Evolutionary conservation across 768 basidiomycete genomes (phyloP), one percentile per base, ranked within the genome.

Genomic region (Serendipita sp.): DNA sequence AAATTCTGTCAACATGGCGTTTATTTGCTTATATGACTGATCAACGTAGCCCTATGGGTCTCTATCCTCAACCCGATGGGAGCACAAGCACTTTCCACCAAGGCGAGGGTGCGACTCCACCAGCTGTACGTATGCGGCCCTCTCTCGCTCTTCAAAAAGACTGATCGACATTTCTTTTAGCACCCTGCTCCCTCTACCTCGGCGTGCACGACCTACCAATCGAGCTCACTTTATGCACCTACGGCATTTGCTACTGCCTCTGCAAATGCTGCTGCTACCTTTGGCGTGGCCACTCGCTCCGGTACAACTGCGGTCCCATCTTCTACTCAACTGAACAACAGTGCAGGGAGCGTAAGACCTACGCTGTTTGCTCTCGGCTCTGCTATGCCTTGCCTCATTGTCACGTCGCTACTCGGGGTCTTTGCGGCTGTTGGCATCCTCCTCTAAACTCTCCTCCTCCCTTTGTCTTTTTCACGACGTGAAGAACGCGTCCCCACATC

Each of bases 31-130:
- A 20, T n/a, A 20, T 48, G 26, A 1, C n/a, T 20, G 7, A 20
- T 48, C 9, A 34, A 34, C 14, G 30, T 58, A 58, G 22, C 20
- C 53, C 53, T 13, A 58, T 58, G 53, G 53, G 53, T 58, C 24
- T 58, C 11, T 58, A 58, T 28, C 53, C 53, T 58, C 53, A 58
- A 58, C 17, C 53, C 28, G 53, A 58, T n/a, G 53, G 53, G 11
- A 24, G 22, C 31, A 58, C 53, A 11, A 28, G 24, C 2, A 58
- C 53, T n/a, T 58, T 58, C 53, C 53, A 58, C 31, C 53, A 58
- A 58, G 53, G 53, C 22, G 22, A 58, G 31, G 22, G 22, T n/a
- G 53, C 30, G 9, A 58, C 53, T 24, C 53, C 53, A 0, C 24
- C 53, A 28, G 24, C 53, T 22, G 53, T 58, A 33, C 22, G 53